These are phyloP conservation scores for Acrocalymma vagum DNA, from an alignment of 2,329 filamentous ascomycete genomes.

Conservation along the genomic window DNA sequence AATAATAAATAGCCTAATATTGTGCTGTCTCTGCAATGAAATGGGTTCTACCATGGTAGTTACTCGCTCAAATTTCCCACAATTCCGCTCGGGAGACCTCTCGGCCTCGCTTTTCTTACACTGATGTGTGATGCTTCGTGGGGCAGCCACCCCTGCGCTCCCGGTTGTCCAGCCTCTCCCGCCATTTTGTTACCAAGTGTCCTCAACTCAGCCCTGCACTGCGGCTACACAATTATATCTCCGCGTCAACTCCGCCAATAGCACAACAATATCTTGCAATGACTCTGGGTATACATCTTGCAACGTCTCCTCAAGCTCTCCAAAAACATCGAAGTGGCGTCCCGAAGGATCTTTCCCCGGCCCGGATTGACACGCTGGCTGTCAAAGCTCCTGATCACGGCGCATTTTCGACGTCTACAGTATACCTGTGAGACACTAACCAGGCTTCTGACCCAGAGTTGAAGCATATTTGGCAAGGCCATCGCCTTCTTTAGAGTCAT, in stretches of 20 bases:
- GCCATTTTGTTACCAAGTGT: slow-evolving; percentile 17
- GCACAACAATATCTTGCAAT: slow-evolving; percentile 2
- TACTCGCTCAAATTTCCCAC: no score
- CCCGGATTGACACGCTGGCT: neutral
- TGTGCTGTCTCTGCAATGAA: no score
- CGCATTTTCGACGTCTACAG: no score
- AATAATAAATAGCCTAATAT: no score
- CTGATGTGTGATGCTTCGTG: no score
- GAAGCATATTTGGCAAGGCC: no score
- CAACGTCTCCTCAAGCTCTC: slow-evolving; percentile 19
- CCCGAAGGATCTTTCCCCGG: slow-evolving; percentile 2
- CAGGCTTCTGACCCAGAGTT: no score
- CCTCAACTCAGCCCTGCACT: slow-evolving; percentile 13
- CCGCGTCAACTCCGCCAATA: slow-evolving; percentile 7
- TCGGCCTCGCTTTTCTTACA: slow-evolving; percentile 8
- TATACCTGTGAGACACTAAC: no score
- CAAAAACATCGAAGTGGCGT: neutral
- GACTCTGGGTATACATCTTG: slow-evolving; percentile 6
- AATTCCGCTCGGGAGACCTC: slow-evolving; percentile 1
- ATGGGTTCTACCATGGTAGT: no score
- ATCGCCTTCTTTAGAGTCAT: no score
- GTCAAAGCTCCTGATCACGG: neutral
- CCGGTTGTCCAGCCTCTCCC: slow-evolving; percentile 15
- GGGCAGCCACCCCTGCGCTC: slow-evolving; percentile 19
- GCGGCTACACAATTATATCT: neutral